Evolutionary conservation across 2,329 filamentous ascomycete genomes (phyloP), one percentile per base, ranked within the genome.

Genomic region (Aspergillus japonicus): DNA sequence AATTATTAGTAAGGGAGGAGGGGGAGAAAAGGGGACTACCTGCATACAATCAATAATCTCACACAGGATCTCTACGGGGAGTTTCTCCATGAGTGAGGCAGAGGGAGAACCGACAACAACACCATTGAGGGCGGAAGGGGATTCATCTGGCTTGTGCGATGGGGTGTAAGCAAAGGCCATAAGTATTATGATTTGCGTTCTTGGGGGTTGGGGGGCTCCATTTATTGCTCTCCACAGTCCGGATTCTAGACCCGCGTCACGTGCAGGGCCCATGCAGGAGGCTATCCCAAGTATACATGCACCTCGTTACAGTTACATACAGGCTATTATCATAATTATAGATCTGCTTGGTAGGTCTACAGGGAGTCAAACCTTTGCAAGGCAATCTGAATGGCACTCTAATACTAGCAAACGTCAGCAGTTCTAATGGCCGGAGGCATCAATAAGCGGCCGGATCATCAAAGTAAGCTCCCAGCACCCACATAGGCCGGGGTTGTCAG

Each of bases 51-150:
- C 81, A 61, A 88, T 75, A 64, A 89, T 84, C 68, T 88, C 83
- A 62, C 87, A 79, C 59, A 89, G 71, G 63, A 89, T 83, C 77
- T 89, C 87, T 73, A 84, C 81, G 44, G 87, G 87, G 64, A 89
- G 82, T 67, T 78, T 79, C 65, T 85, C 80, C 72, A 86, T 80
- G 68, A 59, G 65, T 65, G 57, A 64, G 47, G 50, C 58, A 54
- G 59, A 58, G 52, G 54, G 54, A 59, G 53, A 57, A 54, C 53
- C 60, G 56, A 55, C 54, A 57, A 55, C 54, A 58, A 54, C 60
- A 66, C 64, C 71, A 73, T 73, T 60, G 64, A 67, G 68, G 66
- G 65, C 66, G 62, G 56, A 61, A 39, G 14, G 57, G 42, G 53
- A 54, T 57, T 58, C 60, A 58, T 58, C 56, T 60, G 57, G 59